Conservation (phyloP, 345 rosid genomes). For the Populus pruinosa region DNA sequence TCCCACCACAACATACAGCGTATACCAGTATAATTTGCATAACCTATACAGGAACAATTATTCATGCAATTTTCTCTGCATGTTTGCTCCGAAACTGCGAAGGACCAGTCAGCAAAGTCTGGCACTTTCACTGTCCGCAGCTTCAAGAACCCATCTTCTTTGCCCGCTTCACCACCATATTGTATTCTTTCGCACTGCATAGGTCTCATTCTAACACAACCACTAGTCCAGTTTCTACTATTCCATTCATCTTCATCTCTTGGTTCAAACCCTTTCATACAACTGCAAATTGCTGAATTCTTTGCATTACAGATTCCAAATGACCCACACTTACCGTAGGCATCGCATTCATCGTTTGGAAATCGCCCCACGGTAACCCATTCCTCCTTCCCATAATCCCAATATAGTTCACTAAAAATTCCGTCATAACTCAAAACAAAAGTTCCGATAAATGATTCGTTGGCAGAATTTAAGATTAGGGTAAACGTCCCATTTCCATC, state of each 20-base stretch:
- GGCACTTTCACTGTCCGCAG: constrained; percentile 41
- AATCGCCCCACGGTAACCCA: not conserved
- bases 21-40: too few species aligned
- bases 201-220: too few species aligned
- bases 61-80: too few species aligned
- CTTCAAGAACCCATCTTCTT: constrained; percentile 42
- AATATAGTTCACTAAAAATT: not conserved
- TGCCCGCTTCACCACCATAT: constrained; percentile 15
- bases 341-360: constrained; percentile 30
- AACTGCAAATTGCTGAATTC: constrained; percentile 41
- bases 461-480: not conserved
- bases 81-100: too few species aligned
- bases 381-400: not conserved
- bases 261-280: constrained; percentile 52
- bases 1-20: too few species aligned
- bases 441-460: constrained; percentile 1
- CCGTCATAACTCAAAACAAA: constrained; percentile 35
- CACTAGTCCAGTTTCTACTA: too few species aligned
- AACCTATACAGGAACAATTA: too few species aligned
- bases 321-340: constrained; percentile 48
- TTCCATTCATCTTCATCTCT: constrained; percentile 1
- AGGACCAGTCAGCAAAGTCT: constrained; percentile 25
- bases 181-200: constrained; percentile 28
- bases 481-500: constrained; percentile 26
- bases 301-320: constrained; percentile 34